A percentile compares a stretch with the other conserved stretches of the same genome.
Evolutionary conservation across 1,284 basidiomycete species (phyloP).

Genomic region (Ceratobasidium sp.): DNA sequence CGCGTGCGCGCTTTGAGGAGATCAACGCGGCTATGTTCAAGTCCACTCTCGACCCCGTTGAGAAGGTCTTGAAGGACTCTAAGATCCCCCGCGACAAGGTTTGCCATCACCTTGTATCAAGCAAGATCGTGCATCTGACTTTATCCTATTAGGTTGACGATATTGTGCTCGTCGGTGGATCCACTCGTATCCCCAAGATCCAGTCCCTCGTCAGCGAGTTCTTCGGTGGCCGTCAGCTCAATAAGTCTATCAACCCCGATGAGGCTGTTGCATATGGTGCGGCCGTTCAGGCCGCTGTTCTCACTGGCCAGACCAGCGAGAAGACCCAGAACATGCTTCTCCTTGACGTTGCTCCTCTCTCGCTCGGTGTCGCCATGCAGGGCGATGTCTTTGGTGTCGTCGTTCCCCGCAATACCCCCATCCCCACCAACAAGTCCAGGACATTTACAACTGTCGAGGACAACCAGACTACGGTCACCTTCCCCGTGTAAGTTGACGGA

Average conservation of each 20-base stretch:
- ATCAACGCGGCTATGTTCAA: conserved; percentile 96
- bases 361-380: conserved; percentile 98
- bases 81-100: conserved; percentile 96
- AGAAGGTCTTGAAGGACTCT: conserved; percentile 98
- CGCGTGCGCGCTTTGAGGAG: conserved; percentile 99
- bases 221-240: conserved; percentile 96
- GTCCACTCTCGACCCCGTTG: conserved; percentile 97
- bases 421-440: conserved; percentile 96
- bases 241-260: conserved; percentile 99
- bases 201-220: conserved; percentile 98
- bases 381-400: conserved; percentile 97
- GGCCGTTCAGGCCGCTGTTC: conserved; percentile 98
- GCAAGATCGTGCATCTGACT: conserved; percentile 10
- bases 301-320: conserved; percentile 98
- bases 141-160: conserved; percentile 78
- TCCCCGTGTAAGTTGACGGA: conserved; percentile 81
- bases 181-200: conserved; percentile 99
- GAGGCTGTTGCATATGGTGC: conserved; percentile 99
- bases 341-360: conserved; percentile 97
- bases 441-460: conserved; percentile 98
- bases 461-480: conserved; percentile 97
- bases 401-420: conserved; percentile 96
- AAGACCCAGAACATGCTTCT: conserved; percentile 97
- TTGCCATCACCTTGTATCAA: conserved; percentile 25
- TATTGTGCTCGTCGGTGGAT: conserved; percentile 99